phyloP scores from a whole-genome alignment of 1,139 yeast genomes.

The Kodamaea alishanica region DNA sequence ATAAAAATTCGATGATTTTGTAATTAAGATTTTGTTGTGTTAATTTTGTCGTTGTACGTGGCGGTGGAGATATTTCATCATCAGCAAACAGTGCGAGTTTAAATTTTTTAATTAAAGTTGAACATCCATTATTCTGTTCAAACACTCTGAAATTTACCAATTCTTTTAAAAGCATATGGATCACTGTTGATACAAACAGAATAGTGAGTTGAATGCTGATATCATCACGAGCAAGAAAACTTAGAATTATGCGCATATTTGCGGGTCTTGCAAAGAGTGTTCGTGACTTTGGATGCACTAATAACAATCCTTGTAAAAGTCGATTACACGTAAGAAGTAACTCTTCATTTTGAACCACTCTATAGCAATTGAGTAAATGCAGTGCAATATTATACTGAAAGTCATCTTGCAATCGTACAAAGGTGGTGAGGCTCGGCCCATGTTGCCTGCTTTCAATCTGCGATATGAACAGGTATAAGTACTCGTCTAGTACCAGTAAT shows the following conservation, averaged over 20 bases:
- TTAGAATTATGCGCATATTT: slow-evolving; percentile 34
- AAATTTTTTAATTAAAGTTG: slow-evolving; percentile 44
- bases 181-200: slow-evolving; percentile 53
- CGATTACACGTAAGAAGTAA: slow-evolving; percentile 32
- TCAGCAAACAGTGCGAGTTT: slow-evolving; percentile 16
- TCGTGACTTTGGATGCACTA: slow-evolving; percentile 59
- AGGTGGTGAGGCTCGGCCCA: slow-evolving; percentile 29
- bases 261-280: slow-evolving; percentile 34
- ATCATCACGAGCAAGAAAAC: slow-evolving; percentile 19
- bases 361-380: slow-evolving; percentile 30
- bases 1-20: slow-evolving; percentile 65
- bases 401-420: slow-evolving; percentile 48
- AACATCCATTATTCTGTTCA: slow-evolving; percentile 59
- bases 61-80: slow-evolving; percentile 9
- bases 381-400: slow-evolving; percentile 48
- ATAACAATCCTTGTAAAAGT: slow-evolving; percentile 57
- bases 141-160: slow-evolving; percentile 56
- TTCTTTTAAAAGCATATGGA: slow-evolving; percentile 58
- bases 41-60: slow-evolving; percentile 4
- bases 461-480: slow-evolving; percentile 24
- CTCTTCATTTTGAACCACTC: slow-evolving; percentile 5
- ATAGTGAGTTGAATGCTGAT: slow-evolving; percentile 25
- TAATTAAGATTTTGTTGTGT: slow-evolving; percentile 47
- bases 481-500: slow-evolving; percentile 12
- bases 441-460: slow-evolving; percentile 19